Conservation (phyloP, 768 basidiomycete genomes). For the Tricholoma sp. region DNA sequence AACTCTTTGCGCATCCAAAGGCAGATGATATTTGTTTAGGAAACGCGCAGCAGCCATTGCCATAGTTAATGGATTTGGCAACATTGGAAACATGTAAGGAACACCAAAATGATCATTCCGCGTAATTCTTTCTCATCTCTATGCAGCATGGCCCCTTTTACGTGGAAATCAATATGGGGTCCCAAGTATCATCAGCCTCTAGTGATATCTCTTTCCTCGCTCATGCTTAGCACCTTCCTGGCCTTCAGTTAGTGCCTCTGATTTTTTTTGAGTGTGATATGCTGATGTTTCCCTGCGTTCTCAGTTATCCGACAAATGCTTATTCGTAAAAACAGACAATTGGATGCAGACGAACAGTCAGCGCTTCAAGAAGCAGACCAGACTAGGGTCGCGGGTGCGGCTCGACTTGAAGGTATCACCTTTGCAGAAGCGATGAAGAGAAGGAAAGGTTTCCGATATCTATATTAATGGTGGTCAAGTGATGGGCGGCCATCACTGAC, state of each 20-base stretch:
- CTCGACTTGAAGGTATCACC: conserved; percentile 49
- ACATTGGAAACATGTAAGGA: conserved; percentile 51
- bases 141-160: conserved; percentile 54
- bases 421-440: conserved; percentile 51
- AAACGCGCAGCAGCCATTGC: conserved; percentile 53
- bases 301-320: conserved; percentile 43
- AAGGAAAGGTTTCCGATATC: conserved; percentile 51
- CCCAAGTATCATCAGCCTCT: conserved; percentile 61
- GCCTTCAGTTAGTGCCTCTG: conserved; percentile 21
- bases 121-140: too few relatives aligned
- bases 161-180: conserved; percentile 59
- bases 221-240: conserved; percentile 28
- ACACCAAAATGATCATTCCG: conserved; percentile 23
- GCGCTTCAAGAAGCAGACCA: too few relatives aligned
- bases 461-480: conserved; percentile 32
- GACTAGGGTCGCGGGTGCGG: conserved; percentile 47
- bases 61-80: conserved; percentile 54
- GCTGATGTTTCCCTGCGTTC: neutral
- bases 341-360: too few relatives aligned
- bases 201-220: conserved; percentile 38
- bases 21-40: conserved; percentile 14
- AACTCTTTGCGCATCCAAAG: neutral
- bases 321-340: conserved; percentile 39
- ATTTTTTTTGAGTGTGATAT: neutral
- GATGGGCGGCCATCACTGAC: too few relatives aligned